Conservation (phyloP, 495 filamentous ascomycete species). For the Neurospora sp. region DNA sequence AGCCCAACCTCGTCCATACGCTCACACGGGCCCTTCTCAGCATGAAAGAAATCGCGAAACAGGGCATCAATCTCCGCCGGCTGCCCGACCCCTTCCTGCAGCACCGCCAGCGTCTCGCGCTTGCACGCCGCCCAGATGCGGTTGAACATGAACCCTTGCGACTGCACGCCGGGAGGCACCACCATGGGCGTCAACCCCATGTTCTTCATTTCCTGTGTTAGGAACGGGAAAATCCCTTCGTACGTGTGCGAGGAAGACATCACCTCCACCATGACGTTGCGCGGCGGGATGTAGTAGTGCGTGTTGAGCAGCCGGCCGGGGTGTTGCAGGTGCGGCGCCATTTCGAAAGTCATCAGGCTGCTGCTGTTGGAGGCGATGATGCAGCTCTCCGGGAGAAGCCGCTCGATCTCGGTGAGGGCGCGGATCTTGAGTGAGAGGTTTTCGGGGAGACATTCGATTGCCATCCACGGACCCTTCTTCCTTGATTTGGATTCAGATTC, state of each 20-base stretch:
- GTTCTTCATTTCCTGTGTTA: constrained; percentile 30
- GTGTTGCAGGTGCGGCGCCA: constrained; percentile 30
- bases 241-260: constrained; percentile 45
- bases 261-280: constrained; percentile 40
- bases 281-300: constrained; percentile 48
- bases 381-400: constrained; percentile 28
- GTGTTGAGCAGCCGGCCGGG: constrained; percentile 38
- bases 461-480: constrained; percentile 30
- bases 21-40: constrained; percentile 34
- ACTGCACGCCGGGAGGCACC: constrained; percentile 29
- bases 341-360: constrained; percentile 37
- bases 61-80: constrained; percentile 34
- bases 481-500: constrained; percentile 20
- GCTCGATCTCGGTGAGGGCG: constrained; percentile 38
- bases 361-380: constrained; percentile 45
- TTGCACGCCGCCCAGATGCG: constrained; percentile 51
- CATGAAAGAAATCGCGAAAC: constrained; percentile 37
- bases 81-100: constrained; percentile 37
- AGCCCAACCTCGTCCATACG: constrained; percentile 41
- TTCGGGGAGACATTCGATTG: constrained; percentile 51
- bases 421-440: constrained; percentile 40
- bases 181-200: constrained; percentile 34
- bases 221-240: constrained; percentile 31
- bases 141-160: constrained; percentile 49
- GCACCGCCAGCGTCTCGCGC: constrained; percentile 41